Conservation (phyloP, 176 grass and related monocot genomes). For the Cenchrus americanus region DNA sequence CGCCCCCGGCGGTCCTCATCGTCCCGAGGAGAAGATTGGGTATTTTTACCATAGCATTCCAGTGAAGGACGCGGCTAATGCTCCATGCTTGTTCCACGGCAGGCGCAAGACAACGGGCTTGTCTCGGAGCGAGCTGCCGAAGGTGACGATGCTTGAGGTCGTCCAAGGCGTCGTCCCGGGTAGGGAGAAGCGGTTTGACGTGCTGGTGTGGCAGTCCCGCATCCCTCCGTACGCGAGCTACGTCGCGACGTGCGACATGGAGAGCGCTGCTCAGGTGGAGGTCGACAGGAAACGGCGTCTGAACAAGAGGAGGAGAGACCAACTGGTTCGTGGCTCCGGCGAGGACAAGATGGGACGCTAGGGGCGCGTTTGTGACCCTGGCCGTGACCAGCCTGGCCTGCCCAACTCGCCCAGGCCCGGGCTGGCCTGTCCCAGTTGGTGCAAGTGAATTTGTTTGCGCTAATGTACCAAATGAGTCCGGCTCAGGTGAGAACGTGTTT, state of each 20-base stretch:
- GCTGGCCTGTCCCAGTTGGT: too few relatives aligned
- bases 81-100: neutral
- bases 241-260: conserved; percentile 14
- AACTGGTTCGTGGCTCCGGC: neutral
- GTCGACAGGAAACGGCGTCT: neutral
- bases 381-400: too few relatives aligned
- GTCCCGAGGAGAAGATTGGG: neutral
- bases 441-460: too few relatives aligned
- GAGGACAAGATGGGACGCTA: too few relatives aligned
- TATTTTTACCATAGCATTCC: neutral
- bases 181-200: neutral
- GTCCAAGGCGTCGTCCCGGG: neutral
- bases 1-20: too few relatives aligned
- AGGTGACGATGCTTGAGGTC: neutral
- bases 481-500: too few relatives aligned
- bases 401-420: too few relatives aligned
- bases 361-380: too few relatives aligned
- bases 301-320: neutral
- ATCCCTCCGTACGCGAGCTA: conserved; percentile 16
- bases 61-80: neutral
- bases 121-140: conserved; percentile 1
- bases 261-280: neutral
- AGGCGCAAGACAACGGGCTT: neutral
- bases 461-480: too few relatives aligned
- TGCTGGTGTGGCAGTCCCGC: conserved; percentile 27